Base-by-base conservation (phyloP, 768 basidiomycete species). In the Leccinum broughii region DNA sequence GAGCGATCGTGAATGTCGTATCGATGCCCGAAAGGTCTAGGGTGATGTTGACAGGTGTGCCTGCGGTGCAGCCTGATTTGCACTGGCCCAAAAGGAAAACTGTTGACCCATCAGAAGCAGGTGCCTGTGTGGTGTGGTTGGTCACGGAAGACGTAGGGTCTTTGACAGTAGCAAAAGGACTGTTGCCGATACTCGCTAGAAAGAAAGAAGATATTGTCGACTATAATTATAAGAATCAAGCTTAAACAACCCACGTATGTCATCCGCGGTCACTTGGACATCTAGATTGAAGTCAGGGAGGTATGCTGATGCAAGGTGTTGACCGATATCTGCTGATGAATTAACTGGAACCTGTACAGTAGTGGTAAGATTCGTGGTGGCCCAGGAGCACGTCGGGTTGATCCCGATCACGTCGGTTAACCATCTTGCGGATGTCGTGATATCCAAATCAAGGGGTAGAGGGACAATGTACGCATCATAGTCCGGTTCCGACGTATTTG, bases 301-400 rank as follows among this genome's bases (percentile, higher is more conserved):
- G 49, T 63, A 58, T 20, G 59, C 62, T 9, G 64, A 68, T 46
- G 59, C 52, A 8, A 67, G 3, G 39, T 53, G 30, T 24, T 48
- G 6, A 10, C 2, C 14, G 6, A 37, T 1, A 7, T 1, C 7
- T 11, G 44, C 22, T 14, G 51, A 34, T 46, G 44, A 56, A 9
- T 72, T 72, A 34, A 20, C 1, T 10, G 64, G 35, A 11, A 66
- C 6, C 41, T 62, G 39, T 1, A 72, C 11, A 5, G 64, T 46
- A 6, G 60, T 1, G 4, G 66, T 66, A 15, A 72, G 41, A 51
- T 73, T 72, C 6, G 72, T 74, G 13, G 62, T 57, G 28, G 70
- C 58, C 70, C 70, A 72, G n/a, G 63, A 66, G 51, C 71, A 72
- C 4, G 54, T 51, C 1, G 71, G 71, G 26, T 72, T 70, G 30